Evolutionary conservation across 495 filamentous ascomycete species (phyloP), one percentile per base, ranked within the genome.

Genomic region (Podospora sp.): DNA sequence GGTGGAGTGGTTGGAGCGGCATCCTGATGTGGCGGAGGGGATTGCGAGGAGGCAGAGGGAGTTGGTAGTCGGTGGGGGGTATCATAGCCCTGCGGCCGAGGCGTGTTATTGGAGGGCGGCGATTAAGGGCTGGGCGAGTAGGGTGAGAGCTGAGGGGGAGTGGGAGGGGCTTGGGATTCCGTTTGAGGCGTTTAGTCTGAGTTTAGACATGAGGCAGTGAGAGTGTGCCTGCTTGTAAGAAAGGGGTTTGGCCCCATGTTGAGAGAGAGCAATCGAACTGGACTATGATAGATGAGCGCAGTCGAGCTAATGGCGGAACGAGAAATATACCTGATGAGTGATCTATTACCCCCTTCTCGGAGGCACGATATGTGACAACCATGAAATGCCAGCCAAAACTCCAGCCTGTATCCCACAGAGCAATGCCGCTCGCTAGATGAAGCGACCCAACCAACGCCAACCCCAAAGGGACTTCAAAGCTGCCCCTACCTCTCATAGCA

Each of bases 71-170:
- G 77, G 70, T 22, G 76, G 72, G 0, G 82, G 84, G 20, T 85
- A 85, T 70, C 72, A 85, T 57, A 83, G 78, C 57, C 75, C 77
- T 29, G 83, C 83, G 52, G 81, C 83, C 16, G 84, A 86, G 67
- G 73, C 73, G 57, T 86, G 84, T 68, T 86, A 86, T 71, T 86
- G 84, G 84, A 75, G 84, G 12, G 77, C 75, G 3, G 29, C 84
- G 69, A 71, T 86, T 27, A 77, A 79, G 67, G 81, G 78, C 0
- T 86, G 84, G 84, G 75, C 72, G 25, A 65, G 69, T 25, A 73
- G 83, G n/a, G 82, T 73, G 18, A 67, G 69, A 49, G 61, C 69
- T 0, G 76, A 81, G 29, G 77, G 72, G 6, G 68, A 72, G 22
- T 79, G 73, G 71, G 77, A 77, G 20, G 73, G 74, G 6, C 49